Percentiles rank a stretch among this genome's conserved stretches.
These are phyloP conservation scores for Adansonia rubrostipa DNA, from an alignment of 441 rosid genomes.

Conservation along the genomic window DNA sequence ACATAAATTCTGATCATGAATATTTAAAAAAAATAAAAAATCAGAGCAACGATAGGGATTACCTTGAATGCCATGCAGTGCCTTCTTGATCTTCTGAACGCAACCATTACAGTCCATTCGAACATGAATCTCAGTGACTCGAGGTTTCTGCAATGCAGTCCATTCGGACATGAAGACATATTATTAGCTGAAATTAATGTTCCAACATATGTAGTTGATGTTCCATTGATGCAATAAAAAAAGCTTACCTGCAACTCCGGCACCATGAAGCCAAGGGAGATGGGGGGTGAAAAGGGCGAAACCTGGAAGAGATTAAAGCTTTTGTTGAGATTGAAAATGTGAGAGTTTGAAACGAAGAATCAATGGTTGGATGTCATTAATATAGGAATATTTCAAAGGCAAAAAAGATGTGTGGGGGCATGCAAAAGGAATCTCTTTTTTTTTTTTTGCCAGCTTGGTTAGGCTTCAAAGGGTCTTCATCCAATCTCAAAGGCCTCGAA, in stretches of 20 bases:
- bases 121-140: conserved; percentile 67
- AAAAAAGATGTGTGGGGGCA: conserved; percentile 44
- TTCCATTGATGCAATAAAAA: neutral
- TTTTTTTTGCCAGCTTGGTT: neutral
- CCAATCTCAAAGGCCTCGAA: neutral
- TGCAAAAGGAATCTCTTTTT: conserved; percentile 65
- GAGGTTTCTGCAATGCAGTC: conserved; percentile 49
- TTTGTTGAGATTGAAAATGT: conserved; percentile 25
- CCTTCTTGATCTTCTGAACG: conserved; percentile 79
- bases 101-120: conserved; percentile 85
- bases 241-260: conserved; percentile 54
- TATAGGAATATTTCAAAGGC: conserved; percentile 62
- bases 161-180: neutral
- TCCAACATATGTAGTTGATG: neutral
- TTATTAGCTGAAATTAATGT: conserved; percentile 10
- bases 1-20: too few species aligned
- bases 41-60: neutral
- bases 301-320: conserved; percentile 3
- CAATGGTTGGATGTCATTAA: conserved; percentile 53
- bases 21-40: too few species aligned
- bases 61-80: conserved; percentile 64
- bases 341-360: conserved; percentile 41
- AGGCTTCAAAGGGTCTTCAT: conserved; percentile 26
- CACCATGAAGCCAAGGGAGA: conserved; percentile 42
- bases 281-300: conserved; percentile 26